Conservation (phyloP, 2,329 filamentous ascomycete species). For the Fusarium sp. region DNA sequence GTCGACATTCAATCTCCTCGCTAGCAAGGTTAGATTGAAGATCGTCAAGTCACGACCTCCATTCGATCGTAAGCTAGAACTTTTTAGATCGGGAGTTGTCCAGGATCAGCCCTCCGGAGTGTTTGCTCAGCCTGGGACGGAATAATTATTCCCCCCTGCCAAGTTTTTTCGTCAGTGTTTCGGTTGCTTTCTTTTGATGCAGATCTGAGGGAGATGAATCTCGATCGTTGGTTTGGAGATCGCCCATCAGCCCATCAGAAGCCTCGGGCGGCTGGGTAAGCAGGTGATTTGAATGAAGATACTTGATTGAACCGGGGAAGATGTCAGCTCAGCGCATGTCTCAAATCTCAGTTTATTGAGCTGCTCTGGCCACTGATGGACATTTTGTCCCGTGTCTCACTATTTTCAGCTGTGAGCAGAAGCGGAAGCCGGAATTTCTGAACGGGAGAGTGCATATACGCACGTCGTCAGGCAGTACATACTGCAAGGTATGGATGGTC, state of each 20-base stretch:
- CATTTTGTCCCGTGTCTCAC: conserved; percentile 31
- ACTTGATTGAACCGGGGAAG: too few species aligned
- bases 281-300: neutral
- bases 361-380: too few species aligned
- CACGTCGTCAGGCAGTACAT: neutral
- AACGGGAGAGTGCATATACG: conserved; percentile 15
- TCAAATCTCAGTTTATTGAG: too few species aligned
- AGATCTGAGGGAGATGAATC: conserved; percentile 29
- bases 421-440: conserved; percentile 2
- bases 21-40: conserved; percentile 2
- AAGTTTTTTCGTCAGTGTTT: conserved; percentile 8
- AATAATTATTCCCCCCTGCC: conserved; percentile 11
- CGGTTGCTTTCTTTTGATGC: conserved; percentile 3
- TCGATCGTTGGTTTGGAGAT: conserved; percentile 37
- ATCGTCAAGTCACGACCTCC: neutral
- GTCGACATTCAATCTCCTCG: neutral
- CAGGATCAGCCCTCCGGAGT: neutral
- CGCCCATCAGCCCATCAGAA: conserved; percentile 10
- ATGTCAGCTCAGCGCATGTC: too few species aligned
- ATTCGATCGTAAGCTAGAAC: conserved; percentile 22
- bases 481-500: too few species aligned
- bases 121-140: conserved; percentile 3
- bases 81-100: conserved; percentile 12
- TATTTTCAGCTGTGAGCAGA: neutral
- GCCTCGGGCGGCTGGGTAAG: conserved; percentile 12